Evolutionary conservation across 2,329 filamentous ascomycete genomes (phyloP).

Genomic region (Hymenoscyphus infarciens): DNA sequence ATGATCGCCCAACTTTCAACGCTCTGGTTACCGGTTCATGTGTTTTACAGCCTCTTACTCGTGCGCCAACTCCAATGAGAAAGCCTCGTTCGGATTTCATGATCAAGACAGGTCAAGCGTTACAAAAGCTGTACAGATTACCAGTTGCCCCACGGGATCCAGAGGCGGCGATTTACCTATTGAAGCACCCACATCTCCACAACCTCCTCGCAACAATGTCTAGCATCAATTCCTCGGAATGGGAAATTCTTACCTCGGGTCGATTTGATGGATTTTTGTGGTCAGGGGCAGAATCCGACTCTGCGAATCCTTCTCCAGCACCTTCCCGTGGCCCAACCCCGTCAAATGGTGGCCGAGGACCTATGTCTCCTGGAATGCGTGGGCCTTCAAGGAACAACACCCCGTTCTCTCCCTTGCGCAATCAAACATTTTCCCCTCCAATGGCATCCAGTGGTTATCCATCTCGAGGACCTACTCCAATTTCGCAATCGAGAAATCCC

Average conservation of each 20-base stretch:
- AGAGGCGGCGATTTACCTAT: slow-evolving; percentile 79
- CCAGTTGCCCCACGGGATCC: slow-evolving; percentile 72
- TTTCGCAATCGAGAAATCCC: slow-evolving; percentile 50
- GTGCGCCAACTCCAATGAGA: slow-evolving; percentile 66
- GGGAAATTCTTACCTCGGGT: slow-evolving; percentile 91
- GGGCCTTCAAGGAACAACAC: slow-evolving; percentile 31
- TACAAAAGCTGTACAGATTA: slow-evolving; percentile 83
- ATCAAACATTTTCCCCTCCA: slow-evolving; percentile 31
- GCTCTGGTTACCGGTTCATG: slow-evolving; percentile 64
- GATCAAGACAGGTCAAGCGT: slow-evolving; percentile 68
- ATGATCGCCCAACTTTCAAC: slow-evolving; percentile 78
- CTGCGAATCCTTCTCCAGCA: slow-evolving; percentile 39
- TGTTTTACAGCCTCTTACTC: slow-evolving; percentile 50
- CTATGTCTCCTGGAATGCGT: too few relatives aligned
- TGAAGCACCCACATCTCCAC: slow-evolving; percentile 78
- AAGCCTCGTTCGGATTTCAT: slow-evolving; percentile 70
- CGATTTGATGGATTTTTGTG: slow-evolving; percentile 95
- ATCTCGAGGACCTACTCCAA: slow-evolving; percentile 54
- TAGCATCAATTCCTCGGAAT: slow-evolving; percentile 87
- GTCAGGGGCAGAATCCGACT: slow-evolving; percentile 66
- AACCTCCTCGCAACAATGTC: slow-evolving; percentile 82
- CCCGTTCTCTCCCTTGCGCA: slow-evolving; percentile 32
- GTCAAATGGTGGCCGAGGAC: slow-evolving; percentile 39
- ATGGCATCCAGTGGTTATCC: slow-evolving; percentile 28
- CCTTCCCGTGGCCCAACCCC: slow-evolving; percentile 54